Evolutionary conservation across 2,329 filamentous ascomycete genomes (phyloP).

Genomic region (Raffaelea arxii): DNA sequence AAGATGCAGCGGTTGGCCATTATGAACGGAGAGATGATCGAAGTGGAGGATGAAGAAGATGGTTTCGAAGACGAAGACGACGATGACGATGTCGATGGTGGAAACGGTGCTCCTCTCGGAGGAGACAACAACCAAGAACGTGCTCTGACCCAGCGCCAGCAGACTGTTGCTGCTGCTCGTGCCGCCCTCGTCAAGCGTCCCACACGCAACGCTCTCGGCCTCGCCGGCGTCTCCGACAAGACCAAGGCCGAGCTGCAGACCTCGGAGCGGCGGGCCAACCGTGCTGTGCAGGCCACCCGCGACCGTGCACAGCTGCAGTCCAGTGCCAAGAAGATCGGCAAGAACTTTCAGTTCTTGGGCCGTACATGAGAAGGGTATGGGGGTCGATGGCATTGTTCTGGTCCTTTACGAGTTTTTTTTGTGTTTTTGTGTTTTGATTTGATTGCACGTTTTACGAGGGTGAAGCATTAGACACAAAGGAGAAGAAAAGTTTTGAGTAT

Average conservation of each 20-base stretch:
- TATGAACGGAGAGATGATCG: conserved; percentile 9
- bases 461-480: no score
- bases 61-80: not conserved
- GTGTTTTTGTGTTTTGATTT: no score
- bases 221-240: not conserved
- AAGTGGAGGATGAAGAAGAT: conserved; percentile 4
- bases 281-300: not conserved
- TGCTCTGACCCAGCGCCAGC: no score
- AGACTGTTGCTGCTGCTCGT: not conserved
- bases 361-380: no score
- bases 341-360: not conserved
- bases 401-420: no score
- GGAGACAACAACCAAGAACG: no score
- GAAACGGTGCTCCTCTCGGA: no score
- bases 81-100: not conserved
- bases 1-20: conserved; percentile 12
- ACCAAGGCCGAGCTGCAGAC: not conserved
- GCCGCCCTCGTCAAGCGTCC: not conserved
- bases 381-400: no score
- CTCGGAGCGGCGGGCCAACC: not conserved
- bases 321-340: not conserved
- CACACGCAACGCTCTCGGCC: not conserved
- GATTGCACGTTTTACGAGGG: no score
- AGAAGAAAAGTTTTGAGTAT: no score
- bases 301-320: no score